Evolutionary conservation across 2,329 filamentous ascomycete genomes (phyloP), one percentile per base, ranked within the genome.

Genomic region (Talaromyces rugulosus): DNA sequence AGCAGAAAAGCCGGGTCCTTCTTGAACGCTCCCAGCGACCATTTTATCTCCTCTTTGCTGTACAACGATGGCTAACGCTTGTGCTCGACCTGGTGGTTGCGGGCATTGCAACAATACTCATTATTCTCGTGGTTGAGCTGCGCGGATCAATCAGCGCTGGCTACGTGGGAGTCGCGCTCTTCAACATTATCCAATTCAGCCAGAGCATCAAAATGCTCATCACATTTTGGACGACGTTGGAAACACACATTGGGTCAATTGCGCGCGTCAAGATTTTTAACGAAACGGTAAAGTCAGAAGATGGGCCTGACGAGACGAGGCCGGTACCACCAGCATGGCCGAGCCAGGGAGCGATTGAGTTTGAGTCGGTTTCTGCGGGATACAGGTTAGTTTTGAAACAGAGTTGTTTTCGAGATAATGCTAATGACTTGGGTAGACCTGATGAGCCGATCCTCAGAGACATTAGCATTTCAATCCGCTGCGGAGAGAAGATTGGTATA

Each of bases 201-300:
- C 76, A 81, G 51, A 79, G 76, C 58, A 75, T 86, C 62, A 82
- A 81, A 61, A 69, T 80, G 9, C 70, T 84, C n/a, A 75, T 84
- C 7, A 76, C 76, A 18, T 80, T 77, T 53, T 87, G 84, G 83
- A 86, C 84, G 0, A 77, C 78, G 50, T 72, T 87, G 16, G 85
- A 87, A 65, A 87, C 83, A 0, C 79, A 81, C 42, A 80, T 87
- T 52, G 85, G 85, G 7, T 83, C 83, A 9, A 78, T 87, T 8
- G 76, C 80, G 4, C 77, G 85, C 27, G 77, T 86, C 64, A 83
- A 82, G 68, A 77, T 78, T n/a, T 86, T 86, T 64, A 77, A 76
- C 1, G 74, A 76, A 6, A 76, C 74, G 33, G 77, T 79, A 0
- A 67, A 75, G 9, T 75, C 74, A 1, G 82, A 84, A 65, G 75